These are phyloP conservation scores for Letharia lupina DNA, from an alignment of 495 filamentous ascomycete species.

Conservation along the genomic window DNA sequence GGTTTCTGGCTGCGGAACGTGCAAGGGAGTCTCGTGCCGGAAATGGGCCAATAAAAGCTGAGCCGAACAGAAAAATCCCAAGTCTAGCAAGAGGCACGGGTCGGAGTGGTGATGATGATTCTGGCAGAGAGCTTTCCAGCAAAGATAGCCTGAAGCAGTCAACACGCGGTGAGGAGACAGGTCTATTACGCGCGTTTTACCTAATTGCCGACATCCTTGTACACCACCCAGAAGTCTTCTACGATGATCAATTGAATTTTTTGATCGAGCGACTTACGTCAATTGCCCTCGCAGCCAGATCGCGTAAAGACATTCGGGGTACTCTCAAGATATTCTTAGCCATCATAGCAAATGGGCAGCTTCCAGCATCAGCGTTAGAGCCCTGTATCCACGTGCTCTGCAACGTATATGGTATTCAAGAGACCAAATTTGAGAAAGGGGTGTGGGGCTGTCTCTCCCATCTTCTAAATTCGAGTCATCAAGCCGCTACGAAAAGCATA, in stretches of 20 bases:
- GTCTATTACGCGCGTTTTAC: slow-evolving; percentile 56
- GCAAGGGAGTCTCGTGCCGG: slow-evolving; percentile 25
- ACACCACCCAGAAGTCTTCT: slow-evolving; percentile 70
- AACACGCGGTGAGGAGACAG: slow-evolving; percentile 48
- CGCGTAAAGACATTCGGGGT: slow-evolving; percentile 63
- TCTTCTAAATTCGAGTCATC: slow-evolving; percentile 4
- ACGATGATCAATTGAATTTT: slow-evolving; percentile 53
- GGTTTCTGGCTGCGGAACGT: slow-evolving; percentile 45
- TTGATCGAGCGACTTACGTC: slow-evolving; percentile 60
- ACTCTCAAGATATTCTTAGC: slow-evolving; percentile 71
- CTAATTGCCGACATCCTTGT: slow-evolving; percentile 74
- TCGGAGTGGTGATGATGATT: slow-evolving; percentile 1
- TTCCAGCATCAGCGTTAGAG: slow-evolving; percentile 59
- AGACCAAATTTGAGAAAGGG: slow-evolving; percentile 9
- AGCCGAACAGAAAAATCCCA: not conserved
- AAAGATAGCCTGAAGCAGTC: slow-evolving; percentile 2
- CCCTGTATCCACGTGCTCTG: slow-evolving; percentile 72
- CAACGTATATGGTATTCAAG: slow-evolving; percentile 55
- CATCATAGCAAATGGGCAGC: slow-evolving; percentile 67
- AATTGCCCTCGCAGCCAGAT: slow-evolving; percentile 68
- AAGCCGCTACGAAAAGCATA: not conserved
- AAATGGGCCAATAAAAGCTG: slow-evolving; percentile 1
- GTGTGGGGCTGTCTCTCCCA: slow-evolving; percentile 9
- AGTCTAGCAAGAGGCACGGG: not conserved
- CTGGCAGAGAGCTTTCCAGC: not conserved